Percentiles rank a stretch among this genome's conserved stretches.
Evolutionary conservation across 208 protist species (phyloP).

Genomic region (Wallacemonas sp.): DNA sequence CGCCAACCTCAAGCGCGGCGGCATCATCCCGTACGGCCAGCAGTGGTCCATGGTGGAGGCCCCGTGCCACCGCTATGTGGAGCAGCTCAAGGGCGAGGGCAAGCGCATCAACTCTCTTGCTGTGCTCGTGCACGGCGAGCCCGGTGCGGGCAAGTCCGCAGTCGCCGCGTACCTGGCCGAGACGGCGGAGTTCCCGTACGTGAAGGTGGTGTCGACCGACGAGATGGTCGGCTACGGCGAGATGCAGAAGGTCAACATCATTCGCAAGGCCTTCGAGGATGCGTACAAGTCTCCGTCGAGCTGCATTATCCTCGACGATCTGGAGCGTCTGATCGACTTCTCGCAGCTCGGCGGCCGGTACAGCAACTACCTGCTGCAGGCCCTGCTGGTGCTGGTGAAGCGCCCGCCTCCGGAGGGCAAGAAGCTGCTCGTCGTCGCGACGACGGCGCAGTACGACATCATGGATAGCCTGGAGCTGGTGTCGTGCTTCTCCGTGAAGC

Average conservation of each 20-base stretch:
- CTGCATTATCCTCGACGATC: constrained; percentile 98
- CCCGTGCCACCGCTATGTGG: constrained; percentile 66
- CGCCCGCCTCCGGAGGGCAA: constrained; percentile 90
- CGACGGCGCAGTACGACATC: constrained; percentile 88
- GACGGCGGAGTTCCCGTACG: constrained; percentile 94
- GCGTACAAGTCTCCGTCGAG: constrained; percentile 97
- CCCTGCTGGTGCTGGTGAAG: constrained; percentile 96
- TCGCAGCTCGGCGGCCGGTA: constrained; percentile 97
- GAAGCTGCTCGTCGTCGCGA: constrained; percentile 96
- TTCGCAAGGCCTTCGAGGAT: constrained; percentile 98
- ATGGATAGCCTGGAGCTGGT: constrained; percentile 92
- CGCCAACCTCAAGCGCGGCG: constrained; percentile 80
- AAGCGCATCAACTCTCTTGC: constrained; percentile 92
- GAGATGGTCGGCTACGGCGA: constrained; percentile 93
- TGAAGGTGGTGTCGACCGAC: constrained; percentile 96
- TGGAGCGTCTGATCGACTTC: constrained; percentile 98
- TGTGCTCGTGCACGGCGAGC: constrained; percentile 93
- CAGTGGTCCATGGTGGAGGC: constrained; percentile 71
- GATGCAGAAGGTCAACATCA: constrained; percentile 89
- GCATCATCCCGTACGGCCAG: constrained; percentile 94
- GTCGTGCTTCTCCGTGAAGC: constrained; percentile 90
- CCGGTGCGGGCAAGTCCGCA: constrained; percentile 96
- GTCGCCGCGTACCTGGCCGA: constrained; percentile 94
- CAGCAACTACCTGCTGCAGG: constrained; percentile 98
- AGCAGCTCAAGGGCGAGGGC: constrained; percentile 78